Evolutionary conservation across 306 rosid species (phyloP).

Genomic region (Lathyrus sativus): DNA sequence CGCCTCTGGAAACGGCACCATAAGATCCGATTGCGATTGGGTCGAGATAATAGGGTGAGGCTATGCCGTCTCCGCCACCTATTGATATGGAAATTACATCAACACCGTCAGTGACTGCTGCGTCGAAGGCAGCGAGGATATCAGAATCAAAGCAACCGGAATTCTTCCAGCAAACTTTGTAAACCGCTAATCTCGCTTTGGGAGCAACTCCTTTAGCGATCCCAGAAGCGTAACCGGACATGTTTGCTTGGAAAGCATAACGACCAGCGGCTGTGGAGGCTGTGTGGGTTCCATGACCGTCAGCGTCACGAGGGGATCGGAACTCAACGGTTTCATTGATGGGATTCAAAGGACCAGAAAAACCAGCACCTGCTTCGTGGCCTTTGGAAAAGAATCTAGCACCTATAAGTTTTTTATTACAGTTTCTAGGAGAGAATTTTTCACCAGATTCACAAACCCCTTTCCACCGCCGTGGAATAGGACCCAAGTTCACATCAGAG

Average conservation of each 20-base stretch:
- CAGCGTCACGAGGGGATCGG: slow-evolving; percentile 88
- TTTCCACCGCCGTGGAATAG: slow-evolving; percentile 77
- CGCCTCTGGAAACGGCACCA: slow-evolving; percentile 74
- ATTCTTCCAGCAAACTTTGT: slow-evolving; percentile 90
- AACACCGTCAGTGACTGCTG: slow-evolving; percentile 78
- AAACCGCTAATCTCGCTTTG: slow-evolving; percentile 72
- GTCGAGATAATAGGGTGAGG: slow-evolving; percentile 79
- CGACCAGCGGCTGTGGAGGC: slow-evolving; percentile 89
- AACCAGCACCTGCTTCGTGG: slow-evolving; percentile 57
- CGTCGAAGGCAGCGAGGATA: slow-evolving; percentile 74
- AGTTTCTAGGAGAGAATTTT: slow-evolving; percentile 54
- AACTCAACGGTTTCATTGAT: slow-evolving; percentile 74
- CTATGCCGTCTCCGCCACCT: slow-evolving; percentile 81
- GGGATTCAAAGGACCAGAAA: slow-evolving; percentile 53
- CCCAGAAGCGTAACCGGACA: slow-evolving; percentile 84
- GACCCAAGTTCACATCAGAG: slow-evolving; percentile 70
- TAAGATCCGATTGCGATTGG: slow-evolving; percentile 89
- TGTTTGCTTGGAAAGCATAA: slow-evolving; percentile 66
- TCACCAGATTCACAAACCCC: slow-evolving; percentile 73
- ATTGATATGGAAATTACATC: slow-evolving; percentile 84
- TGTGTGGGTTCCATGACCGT: slow-evolving; percentile 94
- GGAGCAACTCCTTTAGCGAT: slow-evolving; percentile 92
- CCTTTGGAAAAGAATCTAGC: slow-evolving; percentile 84
- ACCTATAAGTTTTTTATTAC: slow-evolving; percentile 74
- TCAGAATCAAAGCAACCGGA: slow-evolving; percentile 90